Conservation (phyloP, 2,329 filamentous ascomycete species). For the Colletotrichum tanaceti region DNA sequence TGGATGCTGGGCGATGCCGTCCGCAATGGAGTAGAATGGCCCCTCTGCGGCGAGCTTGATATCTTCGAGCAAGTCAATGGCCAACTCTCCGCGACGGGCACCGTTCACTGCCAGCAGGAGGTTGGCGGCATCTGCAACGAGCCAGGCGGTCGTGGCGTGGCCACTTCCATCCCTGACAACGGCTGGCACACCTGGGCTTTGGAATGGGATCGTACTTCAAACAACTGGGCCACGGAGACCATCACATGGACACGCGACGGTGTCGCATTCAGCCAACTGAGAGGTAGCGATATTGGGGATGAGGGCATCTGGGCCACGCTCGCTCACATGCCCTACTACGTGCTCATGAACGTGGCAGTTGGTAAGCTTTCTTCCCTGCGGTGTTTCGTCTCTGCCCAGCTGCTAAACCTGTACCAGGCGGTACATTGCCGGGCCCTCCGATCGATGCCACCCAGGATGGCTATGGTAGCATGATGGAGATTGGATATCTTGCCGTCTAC, state of each 20-base stretch:
- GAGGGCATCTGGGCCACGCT: conserved; percentile 61
- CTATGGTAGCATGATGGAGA: conserved; percentile 62
- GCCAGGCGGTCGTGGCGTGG: conserved; percentile 55
- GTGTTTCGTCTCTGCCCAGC: neutral
- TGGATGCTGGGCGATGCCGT: conserved; percentile 66
- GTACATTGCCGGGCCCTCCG: conserved; percentile 56
- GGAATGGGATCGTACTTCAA: conserved; percentile 60
- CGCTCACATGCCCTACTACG: conserved; percentile 61
- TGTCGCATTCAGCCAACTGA: conserved; percentile 55
- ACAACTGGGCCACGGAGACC: conserved; percentile 60
- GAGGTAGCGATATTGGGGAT: conserved; percentile 58
- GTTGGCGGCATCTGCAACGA: conserved; percentile 64
- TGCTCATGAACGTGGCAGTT: conserved; percentile 67
- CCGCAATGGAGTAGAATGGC: conserved; percentile 62
- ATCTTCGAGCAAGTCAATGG: conserved; percentile 69
- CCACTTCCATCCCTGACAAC: conserved; percentile 52
- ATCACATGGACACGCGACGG: conserved; percentile 65
- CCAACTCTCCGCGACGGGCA: conserved; percentile 57
- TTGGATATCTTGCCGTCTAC: conserved; percentile 62
- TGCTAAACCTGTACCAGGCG: conserved; percentile 19
- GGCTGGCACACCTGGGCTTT: conserved; percentile 63
- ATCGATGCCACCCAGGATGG: conserved; percentile 59
- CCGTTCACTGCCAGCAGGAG: conserved; percentile 61
- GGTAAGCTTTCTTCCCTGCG: conserved; percentile 52
- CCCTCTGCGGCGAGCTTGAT: conserved; percentile 66